phyloP scores from a whole-genome alignment of 1,139 yeast genomes.

The Saccharomyces hybrid region DNA sequence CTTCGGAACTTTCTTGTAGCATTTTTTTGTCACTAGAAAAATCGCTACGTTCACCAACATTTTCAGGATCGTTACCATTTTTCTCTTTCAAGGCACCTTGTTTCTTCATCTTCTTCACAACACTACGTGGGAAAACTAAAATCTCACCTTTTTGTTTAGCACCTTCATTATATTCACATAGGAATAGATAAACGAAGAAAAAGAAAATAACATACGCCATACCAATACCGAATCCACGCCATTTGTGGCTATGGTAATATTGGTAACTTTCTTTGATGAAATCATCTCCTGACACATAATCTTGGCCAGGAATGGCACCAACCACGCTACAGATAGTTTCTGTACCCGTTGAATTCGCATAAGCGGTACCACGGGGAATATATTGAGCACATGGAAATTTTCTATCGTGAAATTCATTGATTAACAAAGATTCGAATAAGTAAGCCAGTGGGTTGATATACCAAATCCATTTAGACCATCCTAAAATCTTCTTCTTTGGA shows the following conservation, averaged over 20 bases:
- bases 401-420: slow-evolving; percentile 48
- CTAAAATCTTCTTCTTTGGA: slow-evolving; percentile 51
- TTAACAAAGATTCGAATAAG: slow-evolving; percentile 52
- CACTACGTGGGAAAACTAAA: slow-evolving; percentile 48
- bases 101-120: slow-evolving; percentile 31
- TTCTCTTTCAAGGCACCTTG: slow-evolving; percentile 17
- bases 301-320: slow-evolving; percentile 34
- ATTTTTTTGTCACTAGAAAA: slow-evolving; percentile 7
- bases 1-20: slow-evolving; percentile 3
- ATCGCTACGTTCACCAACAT: slow-evolving; percentile 7
- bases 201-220: slow-evolving; percentile 51
- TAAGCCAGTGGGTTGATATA: slow-evolving; percentile 58
- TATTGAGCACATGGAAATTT: slow-evolving; percentile 36
- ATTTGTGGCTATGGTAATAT: slow-evolving; percentile 47
- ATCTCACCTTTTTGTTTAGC: slow-evolving; percentile 70
- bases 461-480: slow-evolving; percentile 66
- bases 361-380: slow-evolving; percentile 33
- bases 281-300: slow-evolving; percentile 36
- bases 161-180: slow-evolving; percentile 55
- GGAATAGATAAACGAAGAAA: slow-evolving; percentile 44
- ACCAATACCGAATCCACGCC: slow-evolving; percentile 69
- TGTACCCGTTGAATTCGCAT: slow-evolving; percentile 33
- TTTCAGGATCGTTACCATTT: slow-evolving; percentile 20
- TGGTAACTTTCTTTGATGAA: slow-evolving; percentile 33
- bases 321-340: slow-evolving; percentile 40